Evolutionary conservation across 2,329 filamentous ascomycete species (phyloP), one percentile per base, ranked within the genome.

Genomic region (Fusarium pseudograminearum): DNA sequence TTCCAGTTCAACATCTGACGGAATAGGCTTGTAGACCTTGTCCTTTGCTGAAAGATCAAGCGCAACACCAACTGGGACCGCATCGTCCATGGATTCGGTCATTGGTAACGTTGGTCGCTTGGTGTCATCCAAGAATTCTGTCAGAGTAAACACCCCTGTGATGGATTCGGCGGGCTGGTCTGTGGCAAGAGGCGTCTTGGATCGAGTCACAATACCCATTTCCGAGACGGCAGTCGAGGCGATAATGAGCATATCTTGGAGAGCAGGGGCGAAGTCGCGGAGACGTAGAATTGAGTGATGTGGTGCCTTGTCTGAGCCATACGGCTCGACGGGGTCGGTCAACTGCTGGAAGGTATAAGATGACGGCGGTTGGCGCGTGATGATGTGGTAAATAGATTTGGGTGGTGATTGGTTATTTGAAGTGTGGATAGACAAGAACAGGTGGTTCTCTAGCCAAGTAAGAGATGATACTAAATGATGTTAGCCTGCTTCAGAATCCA

Each of bases 1-100:
- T 33, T 91, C 87, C 47, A 97, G 89, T 75, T 97, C 91, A 67
- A 88, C 89, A 67, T 96, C 91, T 2, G 88, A 86, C 22, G 89
- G 89, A 61, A 97, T 91, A 3, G 94, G 94, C 69, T 91, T 90
- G 67, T 88, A 84, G 4, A 97, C 92, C 71, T 89, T 93, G 54
- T 95, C 91, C 62, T 87, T 92, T 76, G 88, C 88, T 3, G 94
- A 97, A n/a, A 98, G 82, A 78, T 99, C 96, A 46, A 98, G 79
- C 1, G 89, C 89, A 69, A 93, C 84, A 50, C 96, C 96, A 71
- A 98, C 88, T 1, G 93, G 87, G 1, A 93, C 95, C 53, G 96
- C 94, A 18, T 85, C 86, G 61, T 87, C 83, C 78, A 80, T 81
- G 22, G 76, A 77, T 34, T 86, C 86, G 4, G 85, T 87, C 83